These are phyloP conservation scores for Cornus controversa DNA, from an alignment of 148 eudicot species.

Conservation along the genomic window DNA sequence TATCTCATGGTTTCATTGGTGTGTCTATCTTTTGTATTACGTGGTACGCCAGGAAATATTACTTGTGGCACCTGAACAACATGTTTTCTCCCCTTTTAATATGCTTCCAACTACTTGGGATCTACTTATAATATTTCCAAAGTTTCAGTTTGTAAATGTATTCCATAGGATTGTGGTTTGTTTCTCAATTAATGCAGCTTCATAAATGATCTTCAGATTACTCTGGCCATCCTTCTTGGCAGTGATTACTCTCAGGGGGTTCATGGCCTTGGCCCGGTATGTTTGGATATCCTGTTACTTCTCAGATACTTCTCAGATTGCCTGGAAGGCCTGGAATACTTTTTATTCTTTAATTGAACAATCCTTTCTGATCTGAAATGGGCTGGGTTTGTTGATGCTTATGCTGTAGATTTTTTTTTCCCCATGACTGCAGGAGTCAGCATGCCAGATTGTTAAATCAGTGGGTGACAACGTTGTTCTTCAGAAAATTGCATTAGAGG, in stretches of 20 bases:
- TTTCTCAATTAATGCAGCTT: background rate
- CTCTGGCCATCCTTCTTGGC: constrained; percentile 83
- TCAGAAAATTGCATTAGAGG: constrained; percentile 56
- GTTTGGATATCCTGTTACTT: constrained; percentile 17
- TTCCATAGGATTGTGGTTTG: background rate
- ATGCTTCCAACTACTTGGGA: background rate
- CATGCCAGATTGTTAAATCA: constrained; percentile 76
- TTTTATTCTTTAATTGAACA: background rate
- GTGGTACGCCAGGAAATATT: background rate
- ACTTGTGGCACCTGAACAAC: constrained; percentile 2
- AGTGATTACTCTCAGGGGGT: constrained; percentile 86
- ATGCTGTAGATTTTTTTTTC: constrained; percentile 6
- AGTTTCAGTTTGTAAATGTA: background rate
- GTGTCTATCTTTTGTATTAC: constrained; percentile 7
- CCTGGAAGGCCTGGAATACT: background rate
- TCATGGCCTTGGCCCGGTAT: constrained; percentile 84
- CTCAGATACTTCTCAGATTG: background rate
- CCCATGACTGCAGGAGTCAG: constrained; percentile 53
- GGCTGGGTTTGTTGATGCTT: background rate
- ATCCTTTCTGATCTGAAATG: constrained; percentile 1
- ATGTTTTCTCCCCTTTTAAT: background rate
- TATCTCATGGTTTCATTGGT: background rate
- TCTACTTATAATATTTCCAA: background rate
- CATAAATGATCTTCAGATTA: constrained; percentile 52
- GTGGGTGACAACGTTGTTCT: constrained; percentile 59